Evolutionary conservation across 1,284 basidiomycete genomes (phyloP), one percentile per base, ranked within the genome.

Genomic region (Cutaneotrichosporon cutaneum): DNA sequence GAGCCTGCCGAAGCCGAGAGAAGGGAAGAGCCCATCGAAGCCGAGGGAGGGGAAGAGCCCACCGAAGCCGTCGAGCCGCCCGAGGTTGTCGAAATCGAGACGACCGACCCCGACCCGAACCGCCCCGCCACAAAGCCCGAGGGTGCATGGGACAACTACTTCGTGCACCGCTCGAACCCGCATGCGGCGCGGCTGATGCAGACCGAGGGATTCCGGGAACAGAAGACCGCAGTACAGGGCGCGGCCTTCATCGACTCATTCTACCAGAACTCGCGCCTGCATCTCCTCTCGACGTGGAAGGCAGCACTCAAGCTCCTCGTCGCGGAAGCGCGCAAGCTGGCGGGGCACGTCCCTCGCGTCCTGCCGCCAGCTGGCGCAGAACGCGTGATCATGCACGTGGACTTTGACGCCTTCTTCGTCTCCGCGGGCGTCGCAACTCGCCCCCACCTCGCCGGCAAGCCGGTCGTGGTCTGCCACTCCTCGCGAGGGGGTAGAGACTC

Each of bases 331-430:
- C 89, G 88, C 71, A 44, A 62, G 0, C 56, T 66, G 3, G 60
- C 70, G 7, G 51, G 68, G 10, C 63, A 62, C 4, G 62, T 62
- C 1, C 61, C 66, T 0, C 62, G 59, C 8, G 56, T 60, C 3
- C 56, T 68, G 3, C 55, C 69, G 3, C 54, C 58, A 11, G 55
- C 59, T 18, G 61, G 62, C 0, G 44, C 66, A 1, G 85, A 88
- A 52, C 83, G 85, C 14, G 85, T 91, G 18, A 89, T 95, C 70
- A 89, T 96, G 85, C 94, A 97, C 72, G 91, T 92, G 71, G 94
- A 97, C 77, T 98, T 99, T 72, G 95, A 99, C 75, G 92, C 89
- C 71, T 99, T 98, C 83, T 99, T 99, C 73, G 94, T 97, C 13
- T 88, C 90, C 1, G 93, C 88, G n/a, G 91, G 92, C 0, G 77